Conservation (phyloP, 2,329 filamentous ascomycete species). For the Alternaria ethzedia region DNA sequence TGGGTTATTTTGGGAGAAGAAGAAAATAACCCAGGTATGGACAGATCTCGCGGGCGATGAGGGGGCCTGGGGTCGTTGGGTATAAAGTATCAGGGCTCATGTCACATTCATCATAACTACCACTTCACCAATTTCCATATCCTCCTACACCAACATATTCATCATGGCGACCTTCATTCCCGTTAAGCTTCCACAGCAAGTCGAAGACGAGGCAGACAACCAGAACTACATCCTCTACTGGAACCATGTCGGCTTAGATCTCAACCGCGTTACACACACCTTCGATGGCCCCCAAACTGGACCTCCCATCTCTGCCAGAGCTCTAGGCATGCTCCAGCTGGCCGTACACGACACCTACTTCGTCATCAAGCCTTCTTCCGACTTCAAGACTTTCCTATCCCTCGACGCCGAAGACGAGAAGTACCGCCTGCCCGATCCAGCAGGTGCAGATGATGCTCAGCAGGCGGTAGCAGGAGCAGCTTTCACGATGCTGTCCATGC, state of each 20-base stretch:
- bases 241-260: slow-evolving; percentile 17
- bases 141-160: background rate
- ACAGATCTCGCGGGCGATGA: background rate
- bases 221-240: slow-evolving; percentile 22
- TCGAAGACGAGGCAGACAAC: slow-evolving; percentile 15
- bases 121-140: background rate
- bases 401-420: slow-evolving; percentile 1
- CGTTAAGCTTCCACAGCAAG: slow-evolving; percentile 8
- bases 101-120: background rate
- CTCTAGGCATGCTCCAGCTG: slow-evolving; percentile 31
- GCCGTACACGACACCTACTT: slow-evolving; percentile 37
- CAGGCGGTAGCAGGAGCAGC: slow-evolving; percentile 31
- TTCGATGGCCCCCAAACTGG: slow-evolving; percentile 18
- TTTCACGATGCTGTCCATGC: slow-evolving; percentile 19
- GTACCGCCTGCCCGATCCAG: slow-evolving; percentile 15
- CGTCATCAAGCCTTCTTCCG: slow-evolving; percentile 19
- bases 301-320: slow-evolving; percentile 16
- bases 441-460: slow-evolving; percentile 21
- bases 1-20: background rate
- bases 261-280: slow-evolving; percentile 18
- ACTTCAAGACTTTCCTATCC: slow-evolving; percentile 23
- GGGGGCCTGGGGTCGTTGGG: background rate
- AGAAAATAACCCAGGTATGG: background rate
- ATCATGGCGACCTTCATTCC: slow-evolving; percentile 3
- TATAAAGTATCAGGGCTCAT: background rate